Base-by-base conservation (phyloP, 495 filamentous ascomycete genomes). In the Oleoguttula mirabilis region DNA sequence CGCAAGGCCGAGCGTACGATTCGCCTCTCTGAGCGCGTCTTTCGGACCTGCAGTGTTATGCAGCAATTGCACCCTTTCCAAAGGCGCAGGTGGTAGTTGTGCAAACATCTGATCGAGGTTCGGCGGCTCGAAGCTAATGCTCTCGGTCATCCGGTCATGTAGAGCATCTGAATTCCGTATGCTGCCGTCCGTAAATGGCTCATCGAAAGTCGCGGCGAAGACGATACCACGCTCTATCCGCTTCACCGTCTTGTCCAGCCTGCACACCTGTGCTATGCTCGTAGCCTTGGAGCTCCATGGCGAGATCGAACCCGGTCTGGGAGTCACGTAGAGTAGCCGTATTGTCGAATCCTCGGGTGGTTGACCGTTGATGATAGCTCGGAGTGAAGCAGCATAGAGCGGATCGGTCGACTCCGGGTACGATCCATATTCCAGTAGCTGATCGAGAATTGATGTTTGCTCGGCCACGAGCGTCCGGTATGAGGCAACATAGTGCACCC, bases 241-340 rank as follows among this genome's bases (percentile, higher is more conserved):
- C 57, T 81, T 73, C 27, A 95, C 73, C 32, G 70, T 64, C 17
- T 76, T 66, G 45, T 74, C 71, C 33, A 94, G 63, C 16, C 82
- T 86, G 59, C 88, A 95, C n/a, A 94, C 88, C 42, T 87, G 75
- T 27, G 88, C 79, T 59, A 96, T 94, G 54, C 76, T 85, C 27
- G 88, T 94, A 27, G 88, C 90, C 56, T 94, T 85, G 36, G 88
- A 92, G 58, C 84, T 94, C 90, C 90, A 98, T 62, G 90, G 90
- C 27, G 86, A 94, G 48, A 93, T 86, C 25, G 88, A 94, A 30
- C 77, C 79, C 21, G 68, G 69, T 36, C 90, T 73, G 10, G 88
- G 90, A 25, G 71, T 74, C 34, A 95, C 70, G 55, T 84, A 85
- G 57, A 76, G 75, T 17, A 72, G 22, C 12, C 54, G 50, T 3